Percentiles rank a stretch among this genome's conserved stretches.
phyloP scores from a whole-genome alignment of 192 early-diverging fungal species.

The Coemansia sp. region DNA sequence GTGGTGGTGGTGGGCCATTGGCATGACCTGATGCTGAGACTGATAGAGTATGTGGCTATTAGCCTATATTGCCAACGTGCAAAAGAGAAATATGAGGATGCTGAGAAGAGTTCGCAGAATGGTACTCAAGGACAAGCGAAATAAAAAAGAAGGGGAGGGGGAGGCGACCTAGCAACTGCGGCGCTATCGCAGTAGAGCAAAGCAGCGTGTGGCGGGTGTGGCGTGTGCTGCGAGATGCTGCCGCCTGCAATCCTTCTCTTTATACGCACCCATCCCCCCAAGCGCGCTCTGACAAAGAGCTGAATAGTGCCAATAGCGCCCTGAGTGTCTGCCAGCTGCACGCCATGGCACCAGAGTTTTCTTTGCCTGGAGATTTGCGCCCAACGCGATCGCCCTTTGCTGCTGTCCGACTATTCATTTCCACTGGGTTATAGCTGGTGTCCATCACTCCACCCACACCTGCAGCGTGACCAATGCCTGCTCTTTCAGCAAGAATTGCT shows the following conservation, averaged over 20 bases:
- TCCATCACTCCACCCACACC: not conserved
- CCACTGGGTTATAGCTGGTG: not conserved
- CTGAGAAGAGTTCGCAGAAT: conserved; percentile 13
- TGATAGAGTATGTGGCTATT: conserved; percentile 16
- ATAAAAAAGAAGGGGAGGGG: conserved; percentile 1
- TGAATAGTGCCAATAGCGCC: conserved; percentile 5
- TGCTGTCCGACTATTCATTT: not conserved
- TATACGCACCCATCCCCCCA: not conserved
- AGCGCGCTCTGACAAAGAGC: conserved; percentile 6
- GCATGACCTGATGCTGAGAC: not conserved
- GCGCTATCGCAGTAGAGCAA: conserved; percentile 26
- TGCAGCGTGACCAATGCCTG: conserved; percentile 2
- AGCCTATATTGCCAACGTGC: not conserved
- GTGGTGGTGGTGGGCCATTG: conserved; percentile 5
- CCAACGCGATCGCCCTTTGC: not conserved
- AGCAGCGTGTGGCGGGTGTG: conserved; percentile 50
- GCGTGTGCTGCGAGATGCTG: conserved; percentile 41
- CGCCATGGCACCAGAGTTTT: not conserved
- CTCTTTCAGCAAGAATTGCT: conserved; percentile 5
- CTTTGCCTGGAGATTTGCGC: not conserved
- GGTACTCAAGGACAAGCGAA: conserved; percentile 6
- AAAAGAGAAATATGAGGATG: conserved; percentile 12
- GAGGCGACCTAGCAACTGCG: conserved; percentile 7
- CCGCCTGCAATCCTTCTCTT: not conserved
- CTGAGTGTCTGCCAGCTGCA: not conserved